Evolutionary conservation across 2,329 filamentous ascomycete species (phyloP).

Genomic region (Microcyclospora pomicola): DNA sequence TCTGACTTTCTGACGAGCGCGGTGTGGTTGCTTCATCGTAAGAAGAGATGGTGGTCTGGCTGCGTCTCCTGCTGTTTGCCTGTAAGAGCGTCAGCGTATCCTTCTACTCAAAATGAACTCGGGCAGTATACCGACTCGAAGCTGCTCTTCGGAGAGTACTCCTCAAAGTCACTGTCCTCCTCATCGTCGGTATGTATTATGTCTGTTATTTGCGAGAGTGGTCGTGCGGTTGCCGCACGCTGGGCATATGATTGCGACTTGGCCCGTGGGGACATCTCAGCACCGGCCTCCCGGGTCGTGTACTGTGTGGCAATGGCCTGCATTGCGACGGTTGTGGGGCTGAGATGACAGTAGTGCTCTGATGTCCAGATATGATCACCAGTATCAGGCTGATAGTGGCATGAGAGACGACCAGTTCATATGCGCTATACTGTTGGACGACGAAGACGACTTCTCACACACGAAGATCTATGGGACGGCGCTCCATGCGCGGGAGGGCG

Average conservation of each 20-base stretch:
- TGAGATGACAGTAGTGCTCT: no score
- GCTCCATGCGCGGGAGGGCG: no score
- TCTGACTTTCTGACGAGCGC: slow-evolving; percentile 43
- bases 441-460: no score
- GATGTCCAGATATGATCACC: no score
- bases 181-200: slow-evolving; percentile 67
- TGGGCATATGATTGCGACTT: slow-evolving; percentile 47
- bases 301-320: no score
- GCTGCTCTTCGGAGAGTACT: slow-evolving; percentile 42
- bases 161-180: slow-evolving; percentile 45
- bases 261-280: slow-evolving; percentile 37
- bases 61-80: slow-evolving; percentile 47
- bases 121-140: slow-evolving; percentile 48
- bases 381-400: no score
- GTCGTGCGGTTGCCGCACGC: slow-evolving; percentile 30
- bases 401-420: no score
- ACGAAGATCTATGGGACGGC: no score
- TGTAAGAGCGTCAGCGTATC: slow-evolving; percentile 13
- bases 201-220: slow-evolving; percentile 26
- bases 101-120: no score
- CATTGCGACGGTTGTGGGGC: no score
- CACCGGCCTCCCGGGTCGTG: slow-evolving; percentile 29
- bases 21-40: slow-evolving; percentile 76
- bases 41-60: slow-evolving; percentile 75
- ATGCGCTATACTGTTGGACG: no score